Percentiles rank a stretch among this genome's conserved stretches.
These are phyloP conservation scores for Yamadazyma takamatsuzukensis DNA, from an alignment of 805 yeast species.

Conservation along the genomic window DNA sequence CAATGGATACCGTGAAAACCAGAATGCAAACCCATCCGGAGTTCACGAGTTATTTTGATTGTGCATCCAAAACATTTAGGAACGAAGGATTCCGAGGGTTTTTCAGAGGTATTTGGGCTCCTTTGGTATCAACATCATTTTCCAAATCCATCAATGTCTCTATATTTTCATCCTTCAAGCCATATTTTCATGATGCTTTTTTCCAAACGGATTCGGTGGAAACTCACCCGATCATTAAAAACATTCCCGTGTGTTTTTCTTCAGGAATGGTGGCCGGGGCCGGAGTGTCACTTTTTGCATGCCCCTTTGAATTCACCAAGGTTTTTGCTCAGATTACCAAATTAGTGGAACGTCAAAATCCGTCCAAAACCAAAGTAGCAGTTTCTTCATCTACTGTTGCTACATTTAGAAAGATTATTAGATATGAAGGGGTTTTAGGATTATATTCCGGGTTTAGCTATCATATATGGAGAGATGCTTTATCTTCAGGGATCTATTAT, in stretches of 20 bases:
- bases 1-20: conserved; percentile 82
- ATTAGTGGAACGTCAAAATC: conserved; percentile 30
- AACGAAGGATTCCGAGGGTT: conserved; percentile 68
- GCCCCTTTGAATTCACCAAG: conserved; percentile 85
- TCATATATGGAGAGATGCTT: conserved; percentile 64
- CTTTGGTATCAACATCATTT: conserved; percentile 61
- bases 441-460: conserved; percentile 70
- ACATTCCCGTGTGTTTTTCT: conserved; percentile 41
- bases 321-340: conserved; percentile 72
- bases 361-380: conserved; percentile 2
- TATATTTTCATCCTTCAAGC: conserved; percentile 55
- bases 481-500: conserved; percentile 72
- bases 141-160: conserved; percentile 66
- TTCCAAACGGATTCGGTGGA: conserved; percentile 9
- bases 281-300: conserved; percentile 58
- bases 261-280: conserved; percentile 71
- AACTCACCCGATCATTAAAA: conserved; percentile 40
- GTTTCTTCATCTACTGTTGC: conserved; percentile 38
- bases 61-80: conserved; percentile 50
- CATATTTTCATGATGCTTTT: conserved; percentile 21
- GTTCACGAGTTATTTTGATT: conserved; percentile 53
- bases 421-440: conserved; percentile 58
- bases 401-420: conserved; percentile 45
- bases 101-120: conserved; percentile 75
- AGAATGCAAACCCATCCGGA: conserved; percentile 73